Percentiles rank a stretch among this genome's conserved stretches.
phyloP scores from a whole-genome alignment of 306 rosid genomes.

The Vachellia pachyceras region DNA sequence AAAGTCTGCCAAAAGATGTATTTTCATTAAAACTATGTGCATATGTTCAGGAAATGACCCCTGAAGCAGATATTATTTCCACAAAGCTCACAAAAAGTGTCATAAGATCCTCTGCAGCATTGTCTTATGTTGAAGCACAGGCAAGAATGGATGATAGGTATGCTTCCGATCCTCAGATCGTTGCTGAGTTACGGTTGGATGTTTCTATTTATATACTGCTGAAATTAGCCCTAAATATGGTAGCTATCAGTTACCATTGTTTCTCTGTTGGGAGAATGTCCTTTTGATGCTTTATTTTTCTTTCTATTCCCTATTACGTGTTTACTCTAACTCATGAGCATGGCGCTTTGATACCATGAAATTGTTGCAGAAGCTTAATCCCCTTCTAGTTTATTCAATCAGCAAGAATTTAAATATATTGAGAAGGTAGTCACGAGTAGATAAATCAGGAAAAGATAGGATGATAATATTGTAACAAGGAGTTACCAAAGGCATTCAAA shows the following conservation, averaged over 20 bases:
- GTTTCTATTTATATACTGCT: slow-evolving; percentile 23
- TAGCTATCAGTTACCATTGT: neutral
- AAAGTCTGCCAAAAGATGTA: slow-evolving; percentile 4
- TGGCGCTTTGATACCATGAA: neutral
- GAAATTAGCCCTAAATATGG: slow-evolving; percentile 22
- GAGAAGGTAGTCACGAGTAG: neutral
- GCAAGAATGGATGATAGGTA: slow-evolving; percentile 99
- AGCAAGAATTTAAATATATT: neutral
- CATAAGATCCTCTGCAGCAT: slow-evolving; percentile 85
- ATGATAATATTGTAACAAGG: neutral
- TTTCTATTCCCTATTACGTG: slow-evolving; percentile 3
- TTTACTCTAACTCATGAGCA: slow-evolving; percentile 2
- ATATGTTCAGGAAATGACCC: slow-evolving; percentile 88
- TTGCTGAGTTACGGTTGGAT: slow-evolving; percentile 5
- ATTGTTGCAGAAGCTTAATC: neutral
- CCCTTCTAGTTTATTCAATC: neutral
- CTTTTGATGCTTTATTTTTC: neutral
- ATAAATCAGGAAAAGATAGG: neutral
- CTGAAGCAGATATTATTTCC: slow-evolving; percentile 88
- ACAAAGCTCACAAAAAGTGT: slow-evolving; percentile 85
- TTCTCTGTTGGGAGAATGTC: slow-evolving; percentile 20
- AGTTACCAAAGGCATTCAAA: neutral
- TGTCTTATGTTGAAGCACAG: slow-evolving; percentile 97
- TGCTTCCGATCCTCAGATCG: slow-evolving; percentile 43
- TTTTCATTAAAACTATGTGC: slow-evolving; percentile 31